Base-by-base conservation (phyloP, 352 stramenopile species). In the Globisporangium radiosum region DNA sequence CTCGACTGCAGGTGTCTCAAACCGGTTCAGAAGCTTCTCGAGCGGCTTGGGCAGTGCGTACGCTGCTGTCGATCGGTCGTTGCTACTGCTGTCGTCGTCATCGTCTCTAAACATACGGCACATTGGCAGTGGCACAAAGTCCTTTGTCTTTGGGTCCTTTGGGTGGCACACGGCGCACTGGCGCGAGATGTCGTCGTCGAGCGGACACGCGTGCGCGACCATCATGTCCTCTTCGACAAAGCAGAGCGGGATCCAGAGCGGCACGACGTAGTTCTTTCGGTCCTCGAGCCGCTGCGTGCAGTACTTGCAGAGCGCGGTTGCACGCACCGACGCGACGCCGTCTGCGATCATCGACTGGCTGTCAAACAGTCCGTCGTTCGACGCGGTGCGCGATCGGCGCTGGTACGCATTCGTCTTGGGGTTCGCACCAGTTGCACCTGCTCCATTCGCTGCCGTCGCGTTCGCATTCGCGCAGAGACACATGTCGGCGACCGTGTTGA, bases 201-300 rank as follows among this genome's bases (percentile, higher is more conserved):
- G 60, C 3, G 79, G 78, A 63, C 82, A 92, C 47, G 72, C 64
- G 66, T 92, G 82, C 10, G 77, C 65, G 11, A 81, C 66, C 61
- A 90, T 75, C 82, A 90, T 90, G n/a, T 76, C 65, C 54, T 92
- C 82, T 60, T 92, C 78, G 19, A 92, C 82, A 52, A 92, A 92
- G 53, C 79, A 90, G n/a, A 92, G 65, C 38, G 82, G 82, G 48
- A 90, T 92, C 82, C 82, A 92, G 15, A 92, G 68, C 36, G 82
- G 82, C 7, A 92, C 75, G 3, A 85, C 72, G 55, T 90, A 90
- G 36, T 83, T 85, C 55, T 88, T 87, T 10, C 82, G 68, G 37
- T 77, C 73, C 56, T 82, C 68, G 52, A 80, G 65, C 5, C 79
- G 74, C 47, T 85, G 75, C 2, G 78, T 57, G 48, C 81, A 91